A percentile compares a stretch with the other conserved stretches of the same genome.
Evolutionary conservation across 2,329 filamentous ascomycete species (phyloP).

Genomic region (Alternaria viburni): DNA sequence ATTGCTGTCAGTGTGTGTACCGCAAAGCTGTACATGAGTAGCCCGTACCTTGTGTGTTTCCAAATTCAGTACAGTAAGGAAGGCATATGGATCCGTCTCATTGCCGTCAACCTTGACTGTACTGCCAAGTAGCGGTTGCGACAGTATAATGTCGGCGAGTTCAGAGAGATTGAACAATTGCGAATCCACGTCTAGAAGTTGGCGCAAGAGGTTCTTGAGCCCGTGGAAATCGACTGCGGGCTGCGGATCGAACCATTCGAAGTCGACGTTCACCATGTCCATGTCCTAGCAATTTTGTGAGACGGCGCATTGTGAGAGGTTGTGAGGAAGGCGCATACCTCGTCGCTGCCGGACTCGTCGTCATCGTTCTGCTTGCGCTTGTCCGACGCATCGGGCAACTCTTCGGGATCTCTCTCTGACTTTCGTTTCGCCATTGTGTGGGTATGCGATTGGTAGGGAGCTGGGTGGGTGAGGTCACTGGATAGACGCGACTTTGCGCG

Average conservation of each 20-base stretch:
- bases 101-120: constrained; percentile 98
- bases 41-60: constrained; percentile 74
- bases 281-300: constrained; percentile 67
- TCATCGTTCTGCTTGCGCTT: constrained; percentile 38
- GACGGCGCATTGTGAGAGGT: constrained; percentile 8
- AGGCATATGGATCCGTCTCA: constrained; percentile 88
- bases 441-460: not conserved
- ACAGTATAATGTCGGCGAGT: constrained; percentile 83
- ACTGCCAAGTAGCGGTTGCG: constrained; percentile 86
- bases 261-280: constrained; percentile 92
- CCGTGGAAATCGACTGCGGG: constrained; percentile 92
- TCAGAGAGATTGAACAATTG: constrained; percentile 86
- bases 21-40: too few species aligned
- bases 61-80: constrained; percentile 86
- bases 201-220: constrained; percentile 84
- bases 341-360: constrained; percentile 48
- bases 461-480: not conserved
- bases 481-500: constrained; percentile 12
- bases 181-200: constrained; percentile 89
- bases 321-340: constrained; percentile 32
- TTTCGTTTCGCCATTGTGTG: constrained; percentile 47
- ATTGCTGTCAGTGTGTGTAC: constrained; percentile 5
- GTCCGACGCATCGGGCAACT: constrained; percentile 44
- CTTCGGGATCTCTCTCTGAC: constrained; percentile 40
- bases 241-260: constrained; percentile 98